phyloP scores from a whole-genome alignment of 345 rosid genomes.

The Raphanus raphanistrum region DNA sequence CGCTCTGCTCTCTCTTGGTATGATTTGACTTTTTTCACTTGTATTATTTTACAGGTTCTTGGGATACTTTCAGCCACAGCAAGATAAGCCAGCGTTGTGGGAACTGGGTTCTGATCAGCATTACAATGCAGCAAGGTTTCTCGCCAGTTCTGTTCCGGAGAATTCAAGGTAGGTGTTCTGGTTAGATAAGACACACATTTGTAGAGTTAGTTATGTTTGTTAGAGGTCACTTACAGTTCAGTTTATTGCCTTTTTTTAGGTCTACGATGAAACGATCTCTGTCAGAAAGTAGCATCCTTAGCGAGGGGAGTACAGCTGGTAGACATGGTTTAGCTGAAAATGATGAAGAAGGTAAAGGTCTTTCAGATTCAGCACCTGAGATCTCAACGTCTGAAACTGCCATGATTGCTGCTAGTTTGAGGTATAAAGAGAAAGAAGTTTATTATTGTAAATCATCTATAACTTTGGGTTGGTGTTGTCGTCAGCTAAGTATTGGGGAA shows the following conservation, averaged over 20 bases:
- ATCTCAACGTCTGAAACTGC: constrained; percentile 56
- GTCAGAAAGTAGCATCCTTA: constrained; percentile 75
- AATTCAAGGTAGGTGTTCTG: constrained; percentile 44
- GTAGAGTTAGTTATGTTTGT: neutral
- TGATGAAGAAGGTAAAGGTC: constrained; percentile 44
- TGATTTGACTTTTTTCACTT: constrained; percentile 18
- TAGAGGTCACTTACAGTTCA: constrained; percentile 15
- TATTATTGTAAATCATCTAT: no score
- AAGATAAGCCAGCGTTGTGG: constrained; percentile 88
- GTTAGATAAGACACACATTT: neutral
- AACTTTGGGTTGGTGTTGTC: no score
- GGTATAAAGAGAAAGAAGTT: constrained; percentile 40
- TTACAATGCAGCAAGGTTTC: constrained; percentile 50
- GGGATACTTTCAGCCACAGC: constrained; percentile 95
- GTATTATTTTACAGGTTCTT: constrained; percentile 60
- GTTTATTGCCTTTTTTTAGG: constrained; percentile 42
- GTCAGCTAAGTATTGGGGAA: no score
- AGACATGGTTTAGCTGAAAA: constrained; percentile 45
- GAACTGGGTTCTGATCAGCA: constrained; percentile 82
- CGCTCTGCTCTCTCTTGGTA: constrained; percentile 6
- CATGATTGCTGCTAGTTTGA: constrained; percentile 40
- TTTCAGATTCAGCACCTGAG: constrained; percentile 64
- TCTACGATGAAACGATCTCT: constrained; percentile 67
- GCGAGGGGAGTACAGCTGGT: constrained; percentile 46
- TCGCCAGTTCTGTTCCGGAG: constrained; percentile 44